Conservation (phyloP, 1,139 yeast genomes). For the Yamadazyma epiphylla region DNA sequence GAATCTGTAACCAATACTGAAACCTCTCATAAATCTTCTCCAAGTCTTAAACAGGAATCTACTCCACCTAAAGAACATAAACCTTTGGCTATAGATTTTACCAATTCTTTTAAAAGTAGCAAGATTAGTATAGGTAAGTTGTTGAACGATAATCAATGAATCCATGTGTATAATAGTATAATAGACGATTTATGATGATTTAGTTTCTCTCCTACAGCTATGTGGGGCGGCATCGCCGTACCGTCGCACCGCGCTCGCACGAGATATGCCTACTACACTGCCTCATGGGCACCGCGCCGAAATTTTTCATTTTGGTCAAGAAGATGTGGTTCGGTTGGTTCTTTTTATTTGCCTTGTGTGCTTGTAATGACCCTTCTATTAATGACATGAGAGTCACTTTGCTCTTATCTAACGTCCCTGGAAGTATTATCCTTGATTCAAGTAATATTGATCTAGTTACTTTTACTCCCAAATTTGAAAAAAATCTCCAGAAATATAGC, state of each 20-base stretch:
- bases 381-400: conserved; percentile 4
- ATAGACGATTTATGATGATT: too few species aligned
- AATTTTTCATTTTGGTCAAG: neutral
- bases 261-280: too few species aligned
- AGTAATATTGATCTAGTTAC: conserved; percentile 6
- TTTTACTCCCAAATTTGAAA: conserved; percentile 5
- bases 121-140: conserved; percentile 35
- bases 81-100: conserved; percentile 30
- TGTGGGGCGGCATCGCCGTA: neutral
- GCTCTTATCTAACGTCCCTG: conserved; percentile 10
- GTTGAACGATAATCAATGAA: conserved; percentile 18
- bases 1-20: too few species aligned
- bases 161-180: too few species aligned
- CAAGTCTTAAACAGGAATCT: conserved; percentile 7
- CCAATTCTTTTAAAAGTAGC: conserved; percentile 18
- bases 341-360: neutral
- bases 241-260: neutral
- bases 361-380: conserved; percentile 4
- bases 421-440: neutral
- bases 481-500: conserved; percentile 6
- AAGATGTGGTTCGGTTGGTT: neutral
- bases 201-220: too few species aligned
- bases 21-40: conserved; percentile 1
- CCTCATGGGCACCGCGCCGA: too few species aligned
- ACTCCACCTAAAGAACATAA: conserved; percentile 14